Evolutionary conservation across 306 rosid genomes (phyloP).

Genomic region (Sphenostylis stenocarpa): DNA sequence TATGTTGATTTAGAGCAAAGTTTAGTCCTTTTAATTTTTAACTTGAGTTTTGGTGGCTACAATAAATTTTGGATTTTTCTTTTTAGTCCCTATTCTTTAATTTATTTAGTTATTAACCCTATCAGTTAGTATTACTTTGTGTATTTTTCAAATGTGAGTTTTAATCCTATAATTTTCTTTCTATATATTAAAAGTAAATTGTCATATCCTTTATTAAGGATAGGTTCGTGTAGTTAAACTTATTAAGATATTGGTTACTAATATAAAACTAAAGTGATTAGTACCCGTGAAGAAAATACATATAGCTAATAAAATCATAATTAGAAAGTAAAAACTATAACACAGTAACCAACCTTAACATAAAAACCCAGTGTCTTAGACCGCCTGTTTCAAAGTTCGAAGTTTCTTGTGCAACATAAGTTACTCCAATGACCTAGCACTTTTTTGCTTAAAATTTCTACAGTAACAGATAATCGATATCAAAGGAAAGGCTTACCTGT

Average conservation of each 20-base stretch:
- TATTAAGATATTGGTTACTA: not conserved
- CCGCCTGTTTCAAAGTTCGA: not conserved
- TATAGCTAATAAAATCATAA: not conserved
- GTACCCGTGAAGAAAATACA: not conserved
- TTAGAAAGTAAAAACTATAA: not conserved
- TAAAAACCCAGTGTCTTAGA: not conserved
- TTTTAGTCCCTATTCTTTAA: not conserved
- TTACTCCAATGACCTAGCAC: not conserved
- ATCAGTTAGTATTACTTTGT: not conserved
- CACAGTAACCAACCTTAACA: not conserved
- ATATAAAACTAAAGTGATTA: not conserved
- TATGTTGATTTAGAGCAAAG: not conserved
- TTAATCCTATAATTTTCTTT: not conserved
- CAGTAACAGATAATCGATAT: not conserved
- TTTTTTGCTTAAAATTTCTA: not conserved
- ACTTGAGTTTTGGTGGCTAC: not conserved
- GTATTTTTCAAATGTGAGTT: not conserved
- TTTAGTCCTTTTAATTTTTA: not conserved
- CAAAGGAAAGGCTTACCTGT: slow-evolving; percentile 48
- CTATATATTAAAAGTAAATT: not conserved
- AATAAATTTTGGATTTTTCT: not conserved
- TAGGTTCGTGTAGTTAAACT: not conserved
- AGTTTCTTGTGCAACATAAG: not conserved
- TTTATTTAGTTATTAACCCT: not conserved
- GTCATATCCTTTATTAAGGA: not conserved